phyloP scores from a whole-genome alignment of 179 eudicot species.

The Beta lomatogona region DNA sequence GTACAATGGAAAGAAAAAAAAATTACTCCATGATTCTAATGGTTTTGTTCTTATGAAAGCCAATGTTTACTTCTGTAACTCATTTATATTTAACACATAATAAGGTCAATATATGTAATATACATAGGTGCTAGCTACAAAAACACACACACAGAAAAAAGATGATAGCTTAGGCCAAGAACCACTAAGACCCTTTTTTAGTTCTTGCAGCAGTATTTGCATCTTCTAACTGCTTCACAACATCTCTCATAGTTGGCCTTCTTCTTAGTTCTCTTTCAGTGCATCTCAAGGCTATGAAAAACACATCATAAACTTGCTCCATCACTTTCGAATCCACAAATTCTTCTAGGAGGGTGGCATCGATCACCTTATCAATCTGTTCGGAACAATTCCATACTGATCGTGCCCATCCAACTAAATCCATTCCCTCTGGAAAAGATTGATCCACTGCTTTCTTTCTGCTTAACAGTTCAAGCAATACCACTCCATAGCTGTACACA shows the following conservation, averaged over 20 bases:
- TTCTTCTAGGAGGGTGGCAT: slow-evolving; percentile 51
- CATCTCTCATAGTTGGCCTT: slow-evolving; percentile 82
- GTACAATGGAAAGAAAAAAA: too few species aligned
- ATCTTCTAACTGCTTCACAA: slow-evolving; percentile 58
- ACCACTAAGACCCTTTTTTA: slow-evolving; percentile 21
- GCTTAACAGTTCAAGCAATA: slow-evolving; percentile 66
- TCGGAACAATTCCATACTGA: slow-evolving; percentile 45
- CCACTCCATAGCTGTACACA: slow-evolving; percentile 86
- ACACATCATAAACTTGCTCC: slow-evolving; percentile 60
- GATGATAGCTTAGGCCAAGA: not conserved
- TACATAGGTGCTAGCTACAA: not conserved
- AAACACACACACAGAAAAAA: not conserved
- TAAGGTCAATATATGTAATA: not conserved
- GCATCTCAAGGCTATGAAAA: slow-evolving; percentile 66
- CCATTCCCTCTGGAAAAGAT: slow-evolving; percentile 48
- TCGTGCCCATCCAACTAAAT: slow-evolving; percentile 62
- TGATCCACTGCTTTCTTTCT: slow-evolving; percentile 60
- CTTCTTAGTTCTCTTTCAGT: slow-evolving; percentile 60
- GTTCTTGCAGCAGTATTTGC: slow-evolving; percentile 27
- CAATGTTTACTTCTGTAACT: too few species aligned
- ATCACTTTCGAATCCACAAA: slow-evolving; percentile 43
- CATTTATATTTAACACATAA: not conserved
- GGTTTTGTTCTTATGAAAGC: too few species aligned
- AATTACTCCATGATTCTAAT: too few species aligned
- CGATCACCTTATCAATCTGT: slow-evolving; percentile 52